Evolutionary conservation across 331 rosid genomes (phyloP), one percentile per base, ranked within the genome.

Genomic region (Phaseolus coccineus): DNA sequence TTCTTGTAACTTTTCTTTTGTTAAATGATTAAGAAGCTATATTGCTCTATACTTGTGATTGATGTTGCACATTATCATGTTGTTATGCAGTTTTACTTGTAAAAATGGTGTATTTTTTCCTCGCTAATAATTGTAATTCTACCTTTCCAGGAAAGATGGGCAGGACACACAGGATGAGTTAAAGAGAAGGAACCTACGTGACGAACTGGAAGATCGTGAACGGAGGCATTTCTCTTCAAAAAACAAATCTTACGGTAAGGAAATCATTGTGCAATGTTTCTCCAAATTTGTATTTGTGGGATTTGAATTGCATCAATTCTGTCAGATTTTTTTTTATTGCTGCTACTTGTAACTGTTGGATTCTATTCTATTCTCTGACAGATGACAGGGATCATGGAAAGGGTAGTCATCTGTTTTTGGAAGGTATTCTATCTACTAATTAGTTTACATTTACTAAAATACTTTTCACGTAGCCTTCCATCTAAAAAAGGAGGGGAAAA

Each of bases 171-270:
- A 85, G 4, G 98, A 93, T 2, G 98, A 95, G 68, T 58, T 93
- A 77, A 88, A 91, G 84, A 90, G 90, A 85, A 93, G 97, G 83
- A 90, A 90, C 89, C 94, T 93, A 16, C 92, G 88, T 6, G 98
- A 93, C 4, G 99, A 95, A 85, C 81, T 95, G 44, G 99, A 93
- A 78, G 98, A 95, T 19, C 93, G 96, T 69, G 99, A 95, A 68
- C 73, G 93, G 77, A 93, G 96, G 69, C 99, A 93, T 85, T 93
- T 91, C 88, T 90, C 93, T 57, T 91, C 96, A 4, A 95, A 95
- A 88, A 89, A 88, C 56, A 91, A 87, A 85, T 85, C 90, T 59
- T 93, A 89, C 67, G 93, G 95, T 93, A 84, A 68, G 72, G 25
- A 40, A 47, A 33, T 71, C 31, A 24, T 5, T 37, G 9, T 67